Evolutionary conservation across 2,329 filamentous ascomycete species (phyloP), one percentile per base, ranked within the genome.

Genomic region (Neodidymelliopsis sp.): DNA sequence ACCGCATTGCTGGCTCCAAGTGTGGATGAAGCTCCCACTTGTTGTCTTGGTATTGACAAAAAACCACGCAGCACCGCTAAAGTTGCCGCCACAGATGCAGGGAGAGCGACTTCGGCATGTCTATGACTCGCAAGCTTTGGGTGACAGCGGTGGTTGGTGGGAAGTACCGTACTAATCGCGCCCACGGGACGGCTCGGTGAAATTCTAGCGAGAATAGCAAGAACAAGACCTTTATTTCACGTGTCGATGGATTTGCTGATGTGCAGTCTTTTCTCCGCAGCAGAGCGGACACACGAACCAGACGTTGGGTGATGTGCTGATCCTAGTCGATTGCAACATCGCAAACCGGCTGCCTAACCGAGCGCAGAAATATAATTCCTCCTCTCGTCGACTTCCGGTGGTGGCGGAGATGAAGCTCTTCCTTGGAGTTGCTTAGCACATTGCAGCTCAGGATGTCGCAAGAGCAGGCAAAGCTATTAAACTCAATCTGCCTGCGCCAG

Each of bases 261-360:
- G 1, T 34, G 23, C 18, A 35, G n/a, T n/a, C n/a, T n/a, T n/a
- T n/a, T n/a, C n/a, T n/a, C 15, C 11, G 15, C 23, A 23, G 15
- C 30, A 18, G 7, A 38, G 28, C 33, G 28, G 28, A 19, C 34
- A 35, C 9, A 13, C 13, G 28, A 19, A 6, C 29, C 39, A 12
- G 13, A 35, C 15, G 24, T 35, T 39, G 16, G 20, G 37, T 41
- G 42, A 33, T 45, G 48, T 28, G 13, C 24, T 28, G 22, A 45
- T 40, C 47, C 47, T 39, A 25, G 52, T 38, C 43, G 18, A 55
- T 51, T 38, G 47, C 48, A 42, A 38, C 43, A 55, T 44, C 20
- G 25, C 19, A 35, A 37, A 28, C 8, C 36, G 34, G 28, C 16
- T 24, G 25, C 12, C 38, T 48, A 44, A 25, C 29, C 38, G n/a